Evolutionary conservation across 2,329 filamentous ascomycete genomes (phyloP).

Genomic region (Aspergillus sp.): DNA sequence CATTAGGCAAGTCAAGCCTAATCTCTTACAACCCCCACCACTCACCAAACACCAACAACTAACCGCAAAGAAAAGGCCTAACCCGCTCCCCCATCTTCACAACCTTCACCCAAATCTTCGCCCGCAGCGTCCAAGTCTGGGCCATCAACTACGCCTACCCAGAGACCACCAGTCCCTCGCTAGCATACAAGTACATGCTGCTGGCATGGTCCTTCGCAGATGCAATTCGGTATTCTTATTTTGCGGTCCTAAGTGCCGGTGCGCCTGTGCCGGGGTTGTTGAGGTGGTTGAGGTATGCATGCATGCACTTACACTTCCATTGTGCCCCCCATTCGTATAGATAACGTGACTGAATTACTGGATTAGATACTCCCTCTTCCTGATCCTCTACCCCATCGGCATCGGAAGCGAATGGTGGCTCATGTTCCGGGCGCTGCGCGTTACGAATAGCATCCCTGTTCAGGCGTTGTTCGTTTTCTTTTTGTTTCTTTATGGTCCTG

Average conservation of each 20-base stretch:
- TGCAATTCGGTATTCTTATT: slow-evolving; percentile 29
- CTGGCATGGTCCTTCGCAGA: slow-evolving; percentile 33
- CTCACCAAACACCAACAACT: background rate
- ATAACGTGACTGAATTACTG: no score
- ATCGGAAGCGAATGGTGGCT: slow-evolving; percentile 34
- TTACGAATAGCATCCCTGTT: slow-evolving; percentile 13
- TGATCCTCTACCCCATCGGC: slow-evolving; percentile 30
- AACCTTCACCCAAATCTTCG: slow-evolving; percentile 34
- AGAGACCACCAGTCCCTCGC: slow-evolving; percentile 17
- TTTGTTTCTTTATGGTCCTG: slow-evolving; percentile 31
- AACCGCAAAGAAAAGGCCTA: slow-evolving; percentile 20
- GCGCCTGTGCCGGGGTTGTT: slow-evolving; percentile 15
- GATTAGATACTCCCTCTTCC: slow-evolving; percentile 32
- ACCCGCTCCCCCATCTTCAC: slow-evolving; percentile 32
- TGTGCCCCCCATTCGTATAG: background rate
- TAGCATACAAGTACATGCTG: slow-evolving; percentile 28
- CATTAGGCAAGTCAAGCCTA: slow-evolving; percentile 18
- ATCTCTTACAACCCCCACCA: background rate
- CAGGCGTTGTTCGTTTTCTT: slow-evolving; percentile 28
- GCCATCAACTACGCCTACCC: slow-evolving; percentile 32
- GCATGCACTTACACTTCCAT: no score
- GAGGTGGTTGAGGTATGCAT: slow-evolving; percentile 27
- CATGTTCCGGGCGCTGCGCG: slow-evolving; percentile 25
- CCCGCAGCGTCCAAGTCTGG: slow-evolving; percentile 35
- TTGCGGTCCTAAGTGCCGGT: slow-evolving; percentile 24